Base-by-base conservation (phyloP, 1,284 basidiomycete species). In the Kalmanozyma brasiliensis region DNA sequence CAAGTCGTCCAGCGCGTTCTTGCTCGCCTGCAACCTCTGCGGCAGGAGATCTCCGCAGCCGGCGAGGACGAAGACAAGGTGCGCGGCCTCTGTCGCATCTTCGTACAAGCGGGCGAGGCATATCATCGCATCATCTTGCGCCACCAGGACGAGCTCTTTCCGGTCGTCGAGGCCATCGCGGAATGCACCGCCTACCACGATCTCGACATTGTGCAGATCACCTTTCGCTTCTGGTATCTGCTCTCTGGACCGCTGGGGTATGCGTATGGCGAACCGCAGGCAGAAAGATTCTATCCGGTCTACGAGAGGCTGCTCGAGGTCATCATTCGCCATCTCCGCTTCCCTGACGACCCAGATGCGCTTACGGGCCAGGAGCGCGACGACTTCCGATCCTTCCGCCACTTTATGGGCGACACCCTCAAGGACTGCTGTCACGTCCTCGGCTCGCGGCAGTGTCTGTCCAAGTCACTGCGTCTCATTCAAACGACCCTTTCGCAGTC, bases 371-470 rank as follows among this genome's bases (percentile, higher is more conserved):
- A 95, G 83, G 95, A 97, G 81, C 87, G 90, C 10, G 96, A 98
- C 68, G 90, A 91, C 78, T 98, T 98, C 86, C 88, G 96, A 22
- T 87, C 89, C 7, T 98, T 99, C 86, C 87, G 96, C 52, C 96
- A 99, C 85, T 89, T 94, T 67, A 98, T 99, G 91, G 96, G 96
- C 49, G 95, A 98, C 82, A 98, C 96, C 5, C 87, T 99, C 73
- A 99, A 99, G 84, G 96, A 99, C 82, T 98, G 96, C 82, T 98
- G 96, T 83, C 88, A 91, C 68, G 94, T 99, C 33, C 87, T 99
- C 33, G 92, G 94, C 26, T 88, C 94, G 2, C 89, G 93, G 43
- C 86, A 87, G 4, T 98, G 96, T 78, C 86, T 99, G 37, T 84
- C 89, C 48, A 86, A 89, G 8, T 88, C 93, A 10, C 91, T 93